Percentiles rank a stretch among this genome's conserved stretches.
phyloP scores from a whole-genome alignment of 2,329 filamentous ascomycete genomes.

The Colletotrichum chrysophilum region DNA sequence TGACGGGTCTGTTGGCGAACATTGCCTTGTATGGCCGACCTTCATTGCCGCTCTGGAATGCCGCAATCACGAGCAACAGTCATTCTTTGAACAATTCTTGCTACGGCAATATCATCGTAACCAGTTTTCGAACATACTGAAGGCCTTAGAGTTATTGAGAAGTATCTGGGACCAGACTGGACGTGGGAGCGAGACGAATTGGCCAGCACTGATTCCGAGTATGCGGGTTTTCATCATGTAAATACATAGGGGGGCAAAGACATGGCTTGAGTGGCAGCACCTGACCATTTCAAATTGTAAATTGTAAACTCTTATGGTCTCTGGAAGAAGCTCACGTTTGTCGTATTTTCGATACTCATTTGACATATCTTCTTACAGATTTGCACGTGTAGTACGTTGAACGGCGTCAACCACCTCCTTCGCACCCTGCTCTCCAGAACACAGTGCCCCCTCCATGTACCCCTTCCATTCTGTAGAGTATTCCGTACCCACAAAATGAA shows the following conservation, averaged over 20 bases:
- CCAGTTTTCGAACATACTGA: background rate
- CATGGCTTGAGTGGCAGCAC: background rate
- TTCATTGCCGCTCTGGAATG: slow-evolving; percentile 7
- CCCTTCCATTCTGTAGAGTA: slow-evolving; percentile 53
- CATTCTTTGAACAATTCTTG: background rate
- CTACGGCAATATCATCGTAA: slow-evolving; percentile 4
- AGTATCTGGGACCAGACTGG: background rate
- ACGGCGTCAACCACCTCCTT: slow-evolving; percentile 40
- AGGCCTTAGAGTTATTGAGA: background rate
- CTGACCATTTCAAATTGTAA: background rate
- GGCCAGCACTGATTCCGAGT: background rate
- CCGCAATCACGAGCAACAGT: background rate
- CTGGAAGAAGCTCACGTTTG: too few relatives aligned
- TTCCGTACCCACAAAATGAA: slow-evolving; percentile 58
- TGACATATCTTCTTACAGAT: background rate
- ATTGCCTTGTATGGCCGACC: slow-evolving; percentile 3
- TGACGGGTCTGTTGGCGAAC: background rate
- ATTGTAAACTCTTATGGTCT: fast-evolving
- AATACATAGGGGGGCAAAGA: background rate
- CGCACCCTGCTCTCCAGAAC: slow-evolving; percentile 45
- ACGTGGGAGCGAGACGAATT: background rate
- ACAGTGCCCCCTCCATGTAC: slow-evolving; percentile 56
- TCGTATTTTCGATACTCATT: background rate
- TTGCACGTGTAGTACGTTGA: background rate
- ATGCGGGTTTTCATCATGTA: slow-evolving; percentile 6